These are phyloP conservation scores for Xylariaceae sp. DNA, from an alignment of 2,329 filamentous ascomycete genomes.

Conservation along the genomic window DNA sequence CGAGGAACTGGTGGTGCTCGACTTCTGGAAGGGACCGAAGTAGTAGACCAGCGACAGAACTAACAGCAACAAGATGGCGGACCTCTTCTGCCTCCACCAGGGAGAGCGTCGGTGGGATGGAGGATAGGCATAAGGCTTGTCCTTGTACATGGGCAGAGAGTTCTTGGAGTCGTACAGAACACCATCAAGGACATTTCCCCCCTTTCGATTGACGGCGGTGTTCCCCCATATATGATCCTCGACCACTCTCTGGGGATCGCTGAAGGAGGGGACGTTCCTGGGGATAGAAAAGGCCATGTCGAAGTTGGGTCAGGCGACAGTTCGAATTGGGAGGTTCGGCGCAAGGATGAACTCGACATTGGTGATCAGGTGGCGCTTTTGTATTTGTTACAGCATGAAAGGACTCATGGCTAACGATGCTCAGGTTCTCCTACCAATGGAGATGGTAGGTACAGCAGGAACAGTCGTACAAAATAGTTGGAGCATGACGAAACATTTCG, in stretches of 20 bases:
- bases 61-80: constrained; percentile 52
- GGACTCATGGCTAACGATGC: too few species aligned
- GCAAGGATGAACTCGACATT: background rate
- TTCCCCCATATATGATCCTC: constrained; percentile 65
- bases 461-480: too few species aligned
- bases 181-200: constrained; percentile 43
- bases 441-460: too few species aligned
- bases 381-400: too few species aligned
- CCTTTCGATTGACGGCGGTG: constrained; percentile 39
- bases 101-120: constrained; percentile 55
- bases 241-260: constrained; percentile 57
- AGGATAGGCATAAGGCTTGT: constrained; percentile 82
- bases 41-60: constrained; percentile 62
- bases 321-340: background rate
- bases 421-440: too few species aligned
- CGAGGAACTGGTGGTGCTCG: constrained; percentile 33
- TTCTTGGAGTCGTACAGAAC: constrained; percentile 60
- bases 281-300: constrained; percentile 65
- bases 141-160: constrained; percentile 92
- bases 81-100: constrained; percentile 61
- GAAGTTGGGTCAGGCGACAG: constrained; percentile 15
- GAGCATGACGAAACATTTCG: too few species aligned
- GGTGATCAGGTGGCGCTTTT: too few species aligned
- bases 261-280: constrained; percentile 66
- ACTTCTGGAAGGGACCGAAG: constrained; percentile 55